A percentile compares a stretch with the other conserved stretches of the same genome.
These are phyloP conservation scores for Excoecaria agallocha DNA, from an alignment of 345 rosid genomes.

Conservation along the genomic window DNA sequence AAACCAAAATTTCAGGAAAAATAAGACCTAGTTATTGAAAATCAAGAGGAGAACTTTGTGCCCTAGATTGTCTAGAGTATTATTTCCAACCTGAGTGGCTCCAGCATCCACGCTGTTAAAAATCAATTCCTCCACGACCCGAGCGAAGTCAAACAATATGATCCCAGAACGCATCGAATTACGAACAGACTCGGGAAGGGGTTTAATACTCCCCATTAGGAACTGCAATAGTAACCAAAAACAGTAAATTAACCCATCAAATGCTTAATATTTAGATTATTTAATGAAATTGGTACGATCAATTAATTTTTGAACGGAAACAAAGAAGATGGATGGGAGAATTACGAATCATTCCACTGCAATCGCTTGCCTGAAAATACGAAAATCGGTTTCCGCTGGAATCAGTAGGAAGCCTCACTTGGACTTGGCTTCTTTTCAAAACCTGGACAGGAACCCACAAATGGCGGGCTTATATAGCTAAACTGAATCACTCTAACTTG, in stretches of 20 bases:
- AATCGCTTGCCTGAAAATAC: neutral
- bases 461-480: slow-evolving; percentile 1
- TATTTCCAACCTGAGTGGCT: slow-evolving; percentile 57
- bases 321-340: neutral
- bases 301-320: neutral
- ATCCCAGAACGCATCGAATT: slow-evolving; percentile 74
- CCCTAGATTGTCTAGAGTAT: neutral
- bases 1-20: neutral
- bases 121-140: slow-evolving; percentile 88
- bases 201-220: slow-evolving; percentile 22
- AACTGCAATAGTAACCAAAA: neutral
- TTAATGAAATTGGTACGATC: neutral
- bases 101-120: slow-evolving; percentile 87
- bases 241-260: neutral
- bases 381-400: neutral
- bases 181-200: slow-evolving; percentile 56
- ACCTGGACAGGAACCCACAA: neutral
- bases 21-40: neutral
- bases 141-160: slow-evolving; percentile 60
- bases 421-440: neutral
- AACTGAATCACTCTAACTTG: neutral
- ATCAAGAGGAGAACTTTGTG: neutral
- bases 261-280: neutral
- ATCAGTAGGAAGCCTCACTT: neutral
- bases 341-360: neutral